phyloP scores from a whole-genome alignment of 108 stramenopile genomes.

The Pseudonitzschia multistriata region DNA sequence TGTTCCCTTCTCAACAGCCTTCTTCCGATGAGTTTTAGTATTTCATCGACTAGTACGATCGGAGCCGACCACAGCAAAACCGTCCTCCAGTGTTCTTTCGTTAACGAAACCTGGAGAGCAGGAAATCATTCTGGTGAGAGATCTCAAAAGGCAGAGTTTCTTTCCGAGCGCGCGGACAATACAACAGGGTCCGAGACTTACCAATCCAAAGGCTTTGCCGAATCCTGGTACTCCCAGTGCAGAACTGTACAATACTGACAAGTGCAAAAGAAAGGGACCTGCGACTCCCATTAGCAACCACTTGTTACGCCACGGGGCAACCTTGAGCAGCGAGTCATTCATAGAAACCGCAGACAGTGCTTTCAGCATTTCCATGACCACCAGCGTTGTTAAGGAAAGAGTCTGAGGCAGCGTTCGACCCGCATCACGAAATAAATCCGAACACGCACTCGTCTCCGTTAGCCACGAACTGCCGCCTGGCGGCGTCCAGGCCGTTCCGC shows the following conservation, averaged over 20 bases:
- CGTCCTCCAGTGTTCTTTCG: slow-evolving; percentile 77
- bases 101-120: slow-evolving; percentile 49
- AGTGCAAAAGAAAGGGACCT: slow-evolving; percentile 85
- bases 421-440: slow-evolving; percentile 73
- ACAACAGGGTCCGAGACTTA: slow-evolving; percentile 17
- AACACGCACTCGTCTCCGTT: slow-evolving; percentile 43
- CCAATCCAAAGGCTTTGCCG: slow-evolving; percentile 88
- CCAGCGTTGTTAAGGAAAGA: slow-evolving; percentile 89
- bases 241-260: slow-evolving; percentile 82
- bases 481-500: slow-evolving; percentile 50
- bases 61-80: slow-evolving; percentile 83
- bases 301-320: slow-evolving; percentile 87
- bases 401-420: slow-evolving; percentile 88
- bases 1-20: neutral
- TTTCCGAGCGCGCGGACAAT: neutral
- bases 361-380: slow-evolving; percentile 96
- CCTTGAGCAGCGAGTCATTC: slow-evolving; percentile 82
- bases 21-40: slow-evolving; percentile 76
- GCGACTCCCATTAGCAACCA: slow-evolving; percentile 91
- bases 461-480: neutral
- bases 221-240: slow-evolving; percentile 56
- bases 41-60: slow-evolving; percentile 90
- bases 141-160: neutral
- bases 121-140: neutral
- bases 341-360: slow-evolving; percentile 95